Percentiles rank a stretch among this genome's conserved stretches.
Conservation (phyloP, 805 yeast species). For the Zygosaccharomyces kombuchaensis region DNA sequence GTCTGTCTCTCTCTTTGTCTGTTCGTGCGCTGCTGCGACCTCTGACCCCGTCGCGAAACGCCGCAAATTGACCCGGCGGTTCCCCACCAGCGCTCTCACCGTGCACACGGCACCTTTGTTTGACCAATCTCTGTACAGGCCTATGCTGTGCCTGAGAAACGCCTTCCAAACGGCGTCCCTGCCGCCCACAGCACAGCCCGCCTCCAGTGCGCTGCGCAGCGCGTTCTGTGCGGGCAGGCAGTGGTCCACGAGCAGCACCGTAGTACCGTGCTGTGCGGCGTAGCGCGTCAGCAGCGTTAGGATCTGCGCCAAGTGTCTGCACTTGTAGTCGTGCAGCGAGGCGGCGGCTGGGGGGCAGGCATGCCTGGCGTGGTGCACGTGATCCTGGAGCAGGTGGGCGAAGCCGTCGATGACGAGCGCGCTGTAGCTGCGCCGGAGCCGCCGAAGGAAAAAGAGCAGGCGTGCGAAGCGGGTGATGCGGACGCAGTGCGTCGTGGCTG, state of each 20-base stretch:
- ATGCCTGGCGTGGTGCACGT: conserved; percentile 13
- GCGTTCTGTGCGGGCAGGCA: conserved; percentile 9
- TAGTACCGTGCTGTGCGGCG: conserved; percentile 19
- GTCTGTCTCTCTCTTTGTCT: background rate
- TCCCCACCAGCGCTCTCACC: background rate
- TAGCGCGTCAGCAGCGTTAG: conserved; percentile 30
- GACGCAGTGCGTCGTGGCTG: conserved; percentile 1
- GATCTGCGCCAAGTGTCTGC: conserved; percentile 24
- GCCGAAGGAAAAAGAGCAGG: conserved; percentile 24
- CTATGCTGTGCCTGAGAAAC: conserved; percentile 26
- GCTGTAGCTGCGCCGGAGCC: conserved; percentile 16
- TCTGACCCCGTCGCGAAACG: background rate
- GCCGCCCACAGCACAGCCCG: conserved; percentile 29
- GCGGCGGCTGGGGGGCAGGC: conserved; percentile 9
- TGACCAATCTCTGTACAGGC: conserved; percentile 31
- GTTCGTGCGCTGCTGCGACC: conserved; percentile 2
- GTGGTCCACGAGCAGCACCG: conserved; percentile 27
- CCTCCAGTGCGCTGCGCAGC: conserved; percentile 30
- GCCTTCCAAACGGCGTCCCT: conserved; percentile 32
- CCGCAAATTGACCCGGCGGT: background rate
- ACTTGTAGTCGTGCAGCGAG: conserved; percentile 29
- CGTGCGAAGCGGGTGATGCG: conserved; percentile 25
- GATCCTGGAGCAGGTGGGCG: conserved; percentile 29
- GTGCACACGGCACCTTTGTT: too few species aligned
- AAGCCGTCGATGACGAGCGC: conserved; percentile 32